Conservation (phyloP, 768 basidiomycete species). For the Boletus pseudopeckii region DNA sequence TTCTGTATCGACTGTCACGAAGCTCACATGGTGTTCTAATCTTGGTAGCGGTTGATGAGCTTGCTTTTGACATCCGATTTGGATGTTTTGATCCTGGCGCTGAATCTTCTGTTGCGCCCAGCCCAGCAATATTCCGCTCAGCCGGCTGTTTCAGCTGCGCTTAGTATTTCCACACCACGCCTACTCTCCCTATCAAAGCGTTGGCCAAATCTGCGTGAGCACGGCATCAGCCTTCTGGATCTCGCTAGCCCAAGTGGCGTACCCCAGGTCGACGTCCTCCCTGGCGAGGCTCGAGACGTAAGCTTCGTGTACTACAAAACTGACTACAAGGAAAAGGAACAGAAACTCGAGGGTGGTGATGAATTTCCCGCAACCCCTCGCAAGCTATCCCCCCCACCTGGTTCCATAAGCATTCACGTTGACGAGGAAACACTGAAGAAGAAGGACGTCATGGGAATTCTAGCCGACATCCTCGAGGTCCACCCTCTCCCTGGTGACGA, state of each 20-base stretch:
- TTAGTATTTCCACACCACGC: slow-evolving; percentile 78
- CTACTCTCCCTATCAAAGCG: slow-evolving; percentile 80
- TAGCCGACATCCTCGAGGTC: slow-evolving; percentile 67
- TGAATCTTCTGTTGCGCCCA: slow-evolving; percentile 86
- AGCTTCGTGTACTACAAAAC: slow-evolving; percentile 79
- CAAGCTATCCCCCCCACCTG: slow-evolving; percentile 41
- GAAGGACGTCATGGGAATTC: slow-evolving; percentile 69
- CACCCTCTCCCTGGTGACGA: slow-evolving; percentile 75
- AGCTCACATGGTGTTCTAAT: slow-evolving; percentile 7
- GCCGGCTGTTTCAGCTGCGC: slow-evolving; percentile 75
- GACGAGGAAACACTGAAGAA: slow-evolving; percentile 56
- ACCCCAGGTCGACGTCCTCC: slow-evolving; percentile 57
- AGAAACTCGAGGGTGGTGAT: slow-evolving; percentile 40
- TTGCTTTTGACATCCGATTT: slow-evolving; percentile 86
- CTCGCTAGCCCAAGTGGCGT: slow-evolving; percentile 56
- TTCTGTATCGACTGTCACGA: neutral
- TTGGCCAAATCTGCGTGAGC: slow-evolving; percentile 80
- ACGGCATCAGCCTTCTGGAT: slow-evolving; percentile 72
- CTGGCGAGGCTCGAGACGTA: slow-evolving; percentile 72
- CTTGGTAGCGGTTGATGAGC: slow-evolving; percentile 76
- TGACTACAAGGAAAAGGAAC: slow-evolving; percentile 46
- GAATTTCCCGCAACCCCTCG: slow-evolving; percentile 49
- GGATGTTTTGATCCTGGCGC: slow-evolving; percentile 77
- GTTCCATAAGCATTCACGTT: slow-evolving; percentile 60
- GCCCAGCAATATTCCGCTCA: slow-evolving; percentile 93